Base-by-base conservation (phyloP, 1,139 yeast genomes). In the Tardiomyces blankii region DNA sequence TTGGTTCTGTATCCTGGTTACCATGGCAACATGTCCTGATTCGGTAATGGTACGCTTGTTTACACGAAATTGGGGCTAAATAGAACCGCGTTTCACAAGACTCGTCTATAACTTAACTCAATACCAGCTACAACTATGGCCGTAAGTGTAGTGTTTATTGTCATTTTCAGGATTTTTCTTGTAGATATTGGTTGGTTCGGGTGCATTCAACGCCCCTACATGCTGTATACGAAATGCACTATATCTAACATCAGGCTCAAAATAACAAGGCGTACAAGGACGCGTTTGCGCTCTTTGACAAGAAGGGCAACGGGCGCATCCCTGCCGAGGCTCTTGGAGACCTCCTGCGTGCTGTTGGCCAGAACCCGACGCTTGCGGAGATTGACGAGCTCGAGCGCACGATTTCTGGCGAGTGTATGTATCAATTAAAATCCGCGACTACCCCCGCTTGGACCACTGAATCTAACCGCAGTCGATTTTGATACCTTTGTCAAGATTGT, bases 231-330 rank as follows among this genome's bases (percentile, higher is more conserved):
- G n/a, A n/a, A n/a, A n/a, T n/a, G 25, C 25, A 21, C 25, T 21
- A 7, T 4, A 21, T 27, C 35, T 19, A 42, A 21, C 11, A 4
- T 12, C 42, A 42, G 16, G 25, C 42, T 18, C 45, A 18, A 53
- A 44, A 32, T 21, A 16, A 49, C 43, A 85, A 84, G 64, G 83
- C 93, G 43, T 86, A 87, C 71, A 88, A 86, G 68, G 98, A 91
- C 74, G 96, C 96, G 23, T 93, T 93, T 67, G 94, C 97, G 30
- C 80, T 93, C 47, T 93, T 91, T 64, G 98, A 93, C 71, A 89
- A 89, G 69, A 86, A 88, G 60, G 98, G 96, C 40, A 86, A 93
- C 41, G 98, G 98, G 16, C 77, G 81, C 64, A 91, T 93, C 50
- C 81, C 96, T n/a, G 75, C 78, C 51, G 87, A 82, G 55, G 82